Base-by-base conservation (phyloP, 345 rosid genomes). In the Trapa incisa region DNA sequence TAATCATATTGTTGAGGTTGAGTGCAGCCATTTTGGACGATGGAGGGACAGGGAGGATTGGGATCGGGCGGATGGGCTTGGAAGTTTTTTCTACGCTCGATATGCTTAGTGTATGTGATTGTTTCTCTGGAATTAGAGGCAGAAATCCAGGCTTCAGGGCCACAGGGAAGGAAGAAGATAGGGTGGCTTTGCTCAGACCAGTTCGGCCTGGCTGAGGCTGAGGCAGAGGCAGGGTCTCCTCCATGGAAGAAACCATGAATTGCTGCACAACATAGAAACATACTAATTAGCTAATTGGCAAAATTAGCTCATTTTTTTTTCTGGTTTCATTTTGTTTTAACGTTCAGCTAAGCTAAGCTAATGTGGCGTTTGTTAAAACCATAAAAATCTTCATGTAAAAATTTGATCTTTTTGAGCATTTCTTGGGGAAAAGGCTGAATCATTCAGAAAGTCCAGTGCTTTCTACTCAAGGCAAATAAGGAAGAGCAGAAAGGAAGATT, bases 21-120 rank as follows among this genome's bases (percentile, higher is more conserved):
- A 89, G 80, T 66, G 75, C 85, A 64, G 91, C 92, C 88, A 92
- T 73, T 67, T 79, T 87, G 37, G 87, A 74, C 29, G 95, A 84
- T 33, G 92, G 91, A 54, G 89, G 83, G 65, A 77, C 69, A 11
- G 89, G 88, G 68, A 76, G 69, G 13, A 80, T 60, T 37, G 96
- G 87, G 57, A 77, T 50, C 5, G 85, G 92, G 52, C 84, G 85
- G 69, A 77, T 60, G 13, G 71, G 76, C 66, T 85, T 83, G 63
- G 38, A 58, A 38, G 63, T 37, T 35, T 29, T 58, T 10, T 58
- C 38, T 32, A 58, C 16, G 2, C 73, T 12, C 9, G 78, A 52
- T n/a, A 69, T 3, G 47, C 36, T 13, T 15, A 32, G 61, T 13
- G 53, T 52, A 22, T 70, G 62, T 22, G 53, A 47, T n/a, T 45